These are phyloP conservation scores for Polyrhizophydium stewartii DNA, from an alignment of 371 early-diverging fungal species.

Conservation along the genomic window DNA sequence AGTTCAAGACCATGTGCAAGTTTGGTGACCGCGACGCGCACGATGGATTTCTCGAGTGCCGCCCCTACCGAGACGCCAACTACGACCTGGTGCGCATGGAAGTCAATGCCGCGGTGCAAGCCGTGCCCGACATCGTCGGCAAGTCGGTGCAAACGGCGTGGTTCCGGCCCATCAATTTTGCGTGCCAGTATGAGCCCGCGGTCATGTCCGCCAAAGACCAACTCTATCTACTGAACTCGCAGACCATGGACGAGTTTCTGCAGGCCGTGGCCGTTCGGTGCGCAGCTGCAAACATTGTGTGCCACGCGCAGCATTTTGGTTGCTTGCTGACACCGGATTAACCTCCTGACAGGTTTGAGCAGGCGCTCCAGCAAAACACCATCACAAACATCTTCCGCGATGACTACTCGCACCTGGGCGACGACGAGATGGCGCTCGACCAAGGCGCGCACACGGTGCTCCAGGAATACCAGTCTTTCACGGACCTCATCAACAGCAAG, in stretches of 20 bases:
- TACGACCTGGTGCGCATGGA: slow-evolving; percentile 43
- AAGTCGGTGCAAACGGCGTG: slow-evolving; percentile 37
- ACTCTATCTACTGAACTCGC: slow-evolving; percentile 19
- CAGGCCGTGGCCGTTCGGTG: slow-evolving; percentile 23
- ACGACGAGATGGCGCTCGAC: slow-evolving; percentile 48
- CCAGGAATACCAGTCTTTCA: slow-evolving; percentile 55
- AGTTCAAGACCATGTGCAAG: slow-evolving; percentile 36
- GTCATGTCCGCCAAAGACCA: slow-evolving; percentile 18
- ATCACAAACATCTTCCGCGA: slow-evolving; percentile 47
- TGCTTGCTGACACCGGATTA: not conserved
- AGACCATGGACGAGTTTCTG: slow-evolving; percentile 34
- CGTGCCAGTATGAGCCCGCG: slow-evolving; percentile 47
- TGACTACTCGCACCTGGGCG: slow-evolving; percentile 46
- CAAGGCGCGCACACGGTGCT: slow-evolving; percentile 43
- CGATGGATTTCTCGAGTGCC: slow-evolving; percentile 36
- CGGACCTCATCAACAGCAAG: slow-evolving; percentile 51
- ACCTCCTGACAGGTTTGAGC: slow-evolving; percentile 31
- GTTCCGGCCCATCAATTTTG: slow-evolving; percentile 46
- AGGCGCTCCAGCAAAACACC: slow-evolving; percentile 44
- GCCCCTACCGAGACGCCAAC: slow-evolving; percentile 38
- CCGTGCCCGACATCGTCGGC: slow-evolving; percentile 31
- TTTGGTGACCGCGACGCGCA: slow-evolving; percentile 45
- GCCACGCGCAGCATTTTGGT: not conserved
- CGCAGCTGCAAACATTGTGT: slow-evolving; percentile 3
- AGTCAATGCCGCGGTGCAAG: slow-evolving; percentile 35